Percentiles rank a stretch among this genome's conserved stretches.
These are phyloP conservation scores for Nyssa sinensis DNA, from an alignment of 148 eudicot genomes.

Conservation along the genomic window DNA sequence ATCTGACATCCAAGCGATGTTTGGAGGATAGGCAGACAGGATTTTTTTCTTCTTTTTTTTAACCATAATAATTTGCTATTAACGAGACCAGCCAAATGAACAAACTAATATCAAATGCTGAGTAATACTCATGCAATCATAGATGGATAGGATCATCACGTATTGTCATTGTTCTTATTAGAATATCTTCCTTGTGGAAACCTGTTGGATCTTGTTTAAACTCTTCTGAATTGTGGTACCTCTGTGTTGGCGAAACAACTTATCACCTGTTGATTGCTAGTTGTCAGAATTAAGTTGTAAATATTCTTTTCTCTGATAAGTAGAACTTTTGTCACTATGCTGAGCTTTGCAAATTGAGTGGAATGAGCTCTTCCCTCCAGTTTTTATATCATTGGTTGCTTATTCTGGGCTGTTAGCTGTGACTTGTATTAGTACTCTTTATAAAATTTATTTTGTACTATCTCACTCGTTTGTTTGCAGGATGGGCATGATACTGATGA, in stretches of 20 bases:
- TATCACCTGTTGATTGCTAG: too few relatives aligned
- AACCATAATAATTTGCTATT: background rate
- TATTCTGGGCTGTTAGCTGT: background rate
- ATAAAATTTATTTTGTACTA: background rate
- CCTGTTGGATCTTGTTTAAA: background rate
- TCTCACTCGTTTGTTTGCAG: conserved; percentile 47
- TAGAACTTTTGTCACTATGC: too few relatives aligned
- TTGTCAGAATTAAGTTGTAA: too few relatives aligned
- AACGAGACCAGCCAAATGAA: background rate
- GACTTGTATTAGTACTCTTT: background rate
- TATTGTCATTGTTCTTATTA: background rate
- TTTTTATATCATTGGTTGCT: background rate
- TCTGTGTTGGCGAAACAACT: too few relatives aligned
- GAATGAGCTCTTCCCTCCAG: background rate
- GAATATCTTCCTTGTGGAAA: background rate
- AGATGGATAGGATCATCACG: background rate
- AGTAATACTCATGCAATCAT: background rate
- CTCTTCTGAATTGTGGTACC: too few relatives aligned
- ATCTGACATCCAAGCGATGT: too few relatives aligned
- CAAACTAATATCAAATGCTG: background rate
- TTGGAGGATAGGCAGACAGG: too few relatives aligned
- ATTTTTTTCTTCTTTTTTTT: too few relatives aligned
- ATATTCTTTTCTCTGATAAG: too few relatives aligned
- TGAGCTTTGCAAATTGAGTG: too few relatives aligned
- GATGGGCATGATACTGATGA: conserved; percentile 68